Evolutionary conservation across 768 basidiomycete genomes (phyloP).

Genomic region (Kwoniella pini): DNA sequence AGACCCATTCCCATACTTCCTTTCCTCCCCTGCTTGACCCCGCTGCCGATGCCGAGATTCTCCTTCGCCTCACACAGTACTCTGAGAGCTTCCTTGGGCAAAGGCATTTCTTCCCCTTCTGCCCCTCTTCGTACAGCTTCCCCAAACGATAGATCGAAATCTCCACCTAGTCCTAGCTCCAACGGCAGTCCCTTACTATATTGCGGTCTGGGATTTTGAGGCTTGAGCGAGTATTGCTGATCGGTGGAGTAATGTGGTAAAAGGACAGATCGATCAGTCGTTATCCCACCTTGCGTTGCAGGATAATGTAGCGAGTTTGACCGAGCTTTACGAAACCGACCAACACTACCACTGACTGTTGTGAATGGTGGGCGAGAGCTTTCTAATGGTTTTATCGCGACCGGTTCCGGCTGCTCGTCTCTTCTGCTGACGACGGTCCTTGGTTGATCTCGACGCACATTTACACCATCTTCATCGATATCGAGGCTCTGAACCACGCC

Average conservation of each 20-base stretch:
- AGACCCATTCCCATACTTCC: constrained; percentile 56
- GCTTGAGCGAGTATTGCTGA: constrained; percentile 44
- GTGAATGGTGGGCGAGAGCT: not conserved
- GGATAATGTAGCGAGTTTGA: constrained; percentile 40
- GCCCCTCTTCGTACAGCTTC: constrained; percentile 46
- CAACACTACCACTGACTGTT: not conserved
- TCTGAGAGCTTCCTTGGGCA: constrained; percentile 44
- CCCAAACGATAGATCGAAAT: constrained; percentile 49
- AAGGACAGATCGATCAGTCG: constrained; percentile 25
- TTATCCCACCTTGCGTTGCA: not conserved
- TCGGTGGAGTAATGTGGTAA: constrained; percentile 52
- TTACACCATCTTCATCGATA: constrained; percentile 38
- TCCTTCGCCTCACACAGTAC: constrained; percentile 49
- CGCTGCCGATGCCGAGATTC: constrained; percentile 26
- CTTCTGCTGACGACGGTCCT: no score
- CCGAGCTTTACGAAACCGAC: not conserved
- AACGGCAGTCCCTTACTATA: constrained; percentile 24
- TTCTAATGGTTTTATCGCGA: no score
- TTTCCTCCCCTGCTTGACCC: constrained; percentile 52
- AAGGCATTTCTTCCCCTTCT: constrained; percentile 41
- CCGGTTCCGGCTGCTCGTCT: no score
- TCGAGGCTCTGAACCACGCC: constrained; percentile 31
- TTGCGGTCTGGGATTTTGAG: not conserved
- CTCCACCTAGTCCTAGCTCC: constrained; percentile 52
- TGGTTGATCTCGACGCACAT: no score